A percentile compares a stretch with the other conserved stretches of the same genome.
phyloP scores from a whole-genome alignment of 768 basidiomycete genomes.

The Cubamyces lactineus region DNA sequence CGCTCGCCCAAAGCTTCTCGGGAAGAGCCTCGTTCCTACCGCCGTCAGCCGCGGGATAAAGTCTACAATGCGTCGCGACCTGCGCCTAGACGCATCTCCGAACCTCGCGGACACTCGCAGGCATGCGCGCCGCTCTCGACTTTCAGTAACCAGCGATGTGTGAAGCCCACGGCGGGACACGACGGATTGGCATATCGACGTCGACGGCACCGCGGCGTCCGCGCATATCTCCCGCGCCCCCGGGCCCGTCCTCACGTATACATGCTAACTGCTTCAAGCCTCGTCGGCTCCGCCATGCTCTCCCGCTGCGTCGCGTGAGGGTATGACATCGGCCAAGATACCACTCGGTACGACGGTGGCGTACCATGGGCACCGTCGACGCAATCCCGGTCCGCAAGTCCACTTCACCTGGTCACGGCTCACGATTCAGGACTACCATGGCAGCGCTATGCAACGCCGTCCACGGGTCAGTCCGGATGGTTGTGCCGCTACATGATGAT shows the following conservation, averaged over 20 bases:
- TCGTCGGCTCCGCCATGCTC: too few species aligned
- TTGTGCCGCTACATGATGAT: too few species aligned
- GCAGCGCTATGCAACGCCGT: too few species aligned
- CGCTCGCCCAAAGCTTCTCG: too few species aligned
- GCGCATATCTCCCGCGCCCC: not conserved
- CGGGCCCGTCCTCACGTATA: too few species aligned
- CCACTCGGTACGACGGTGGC: not conserved
- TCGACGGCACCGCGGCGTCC: not conserved
- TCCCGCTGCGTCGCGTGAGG: not conserved
- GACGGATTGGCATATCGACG: not conserved
- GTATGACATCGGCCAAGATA: not conserved
- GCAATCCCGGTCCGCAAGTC: not conserved
- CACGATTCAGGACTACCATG: too few species aligned
- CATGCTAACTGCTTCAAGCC: too few species aligned
- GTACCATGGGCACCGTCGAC: conserved; percentile 6
- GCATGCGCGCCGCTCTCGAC: conserved; percentile 4
- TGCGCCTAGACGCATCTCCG: not conserved
- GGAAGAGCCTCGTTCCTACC: too few species aligned
- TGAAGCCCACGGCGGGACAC: not conserved
- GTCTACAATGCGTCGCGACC: not conserved
- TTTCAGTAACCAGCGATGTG: not conserved
- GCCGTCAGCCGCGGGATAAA: not conserved
- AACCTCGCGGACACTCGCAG: not conserved
- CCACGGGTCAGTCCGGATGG: too few species aligned
- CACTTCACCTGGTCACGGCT: too few species aligned